Base-by-base conservation (phyloP, 1,284 basidiomycete genomes). In the Hemileia vastatrix region DNA sequence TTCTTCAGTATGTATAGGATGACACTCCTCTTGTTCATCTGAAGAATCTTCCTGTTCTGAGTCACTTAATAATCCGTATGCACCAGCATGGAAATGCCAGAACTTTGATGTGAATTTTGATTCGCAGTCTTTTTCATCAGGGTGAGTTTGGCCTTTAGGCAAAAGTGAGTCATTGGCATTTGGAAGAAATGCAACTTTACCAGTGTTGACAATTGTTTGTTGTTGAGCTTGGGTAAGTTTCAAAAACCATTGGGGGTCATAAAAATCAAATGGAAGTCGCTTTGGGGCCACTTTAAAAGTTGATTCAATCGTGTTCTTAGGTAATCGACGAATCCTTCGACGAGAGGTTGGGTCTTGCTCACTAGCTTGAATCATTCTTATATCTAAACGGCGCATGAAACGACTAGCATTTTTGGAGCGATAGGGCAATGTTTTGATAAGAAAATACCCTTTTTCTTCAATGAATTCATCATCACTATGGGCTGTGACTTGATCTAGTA, bases 241-340 rank as follows among this genome's bases (percentile, higher is more conserved):
- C n/a, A n/a, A n/a, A n/a, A 33, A 54, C 52, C 52, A 54, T 3
- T 40, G n/a, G n/a, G 21, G 8, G 18, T 54, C 52, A 33, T 54
- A 54, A 15, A 54, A 36, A 18, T 54, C 13, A 19, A 54, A n/a
- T 6, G 52, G 52, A 2, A 54, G 33, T 15, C 19, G 18, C 19
- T 54, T 54, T 13, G 52, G 52, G 43, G 52, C 27, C 15, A 6
- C 24, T 54, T 13, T 4, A 40, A 15, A 40, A 18, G 19, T 3
- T 4, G 18, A 9, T 18, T 6, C 21, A 27, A 4, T 13, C n/a
- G 52, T 27, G 6, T 54, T 32, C 21, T 40, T 54, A n/a, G n/a
- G n/a, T n/a, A n/a, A n/a, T 2, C 9, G 3, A n/a, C 13, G 52
- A 8, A 54, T 8, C 4, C 24, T 6, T 4, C 33, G 52, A 2